These are phyloP conservation scores for Penicillium hesseltinei DNA, from an alignment of 2,329 filamentous ascomycete genomes.

Conservation along the genomic window DNA sequence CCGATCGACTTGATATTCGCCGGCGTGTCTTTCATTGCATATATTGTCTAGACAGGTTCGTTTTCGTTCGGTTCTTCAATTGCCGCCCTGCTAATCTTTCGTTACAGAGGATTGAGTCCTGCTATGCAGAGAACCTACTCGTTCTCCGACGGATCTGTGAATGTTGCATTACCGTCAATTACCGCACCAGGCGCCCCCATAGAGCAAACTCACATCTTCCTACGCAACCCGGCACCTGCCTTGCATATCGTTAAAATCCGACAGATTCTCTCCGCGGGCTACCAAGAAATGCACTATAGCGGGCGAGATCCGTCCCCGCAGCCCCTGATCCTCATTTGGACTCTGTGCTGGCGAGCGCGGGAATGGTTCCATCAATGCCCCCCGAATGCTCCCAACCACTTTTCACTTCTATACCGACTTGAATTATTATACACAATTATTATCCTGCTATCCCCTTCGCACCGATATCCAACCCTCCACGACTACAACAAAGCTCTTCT, in stretches of 20 bases:
- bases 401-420: slow-evolving; percentile 77
- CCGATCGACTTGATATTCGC: slow-evolving; percentile 70
- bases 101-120: slow-evolving; percentile 74
- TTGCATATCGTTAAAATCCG: slow-evolving; percentile 78
- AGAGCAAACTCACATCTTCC: slow-evolving; percentile 46
- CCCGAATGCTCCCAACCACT: slow-evolving; percentile 59
- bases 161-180: slow-evolving; percentile 69
- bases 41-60: slow-evolving; percentile 81
- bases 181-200: slow-evolving; percentile 47
- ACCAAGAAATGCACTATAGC: slow-evolving; percentile 81
- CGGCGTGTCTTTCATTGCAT: slow-evolving; percentile 86
- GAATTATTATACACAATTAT: slow-evolving; percentile 90
- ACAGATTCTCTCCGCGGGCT: slow-evolving; percentile 83
- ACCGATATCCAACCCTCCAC: slow-evolving; percentile 65
- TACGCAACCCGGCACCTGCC: slow-evolving; percentile 65
- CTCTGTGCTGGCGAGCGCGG: slow-evolving; percentile 60
- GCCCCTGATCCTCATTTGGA: slow-evolving; percentile 51
- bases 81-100: slow-evolving; percentile 10
- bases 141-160: slow-evolving; percentile 84
- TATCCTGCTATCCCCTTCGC: slow-evolving; percentile 80
- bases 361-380: slow-evolving; percentile 77
- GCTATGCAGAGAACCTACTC: slow-evolving; percentile 85
- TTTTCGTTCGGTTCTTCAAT: background rate
- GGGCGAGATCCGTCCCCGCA: slow-evolving; percentile 67
- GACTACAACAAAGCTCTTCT: slow-evolving; percentile 77